A percentile compares a stretch with the other conserved stretches of the same genome.
phyloP scores from a whole-genome alignment of 129 eudicot genomes.

The Solidago caesia region DNA sequence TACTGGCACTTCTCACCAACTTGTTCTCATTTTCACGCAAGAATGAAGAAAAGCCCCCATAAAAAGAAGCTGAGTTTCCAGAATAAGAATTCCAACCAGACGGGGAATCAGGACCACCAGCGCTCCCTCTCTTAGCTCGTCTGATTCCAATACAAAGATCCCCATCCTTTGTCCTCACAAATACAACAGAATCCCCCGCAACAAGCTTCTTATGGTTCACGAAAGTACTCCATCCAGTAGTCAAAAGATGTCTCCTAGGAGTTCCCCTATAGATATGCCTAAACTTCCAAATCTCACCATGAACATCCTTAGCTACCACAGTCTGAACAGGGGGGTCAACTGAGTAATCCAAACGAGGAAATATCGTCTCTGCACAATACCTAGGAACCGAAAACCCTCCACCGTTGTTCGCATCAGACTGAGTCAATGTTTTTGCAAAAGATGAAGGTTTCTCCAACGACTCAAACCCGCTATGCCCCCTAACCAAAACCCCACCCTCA shows the following conservation, averaged over 20 bases:
- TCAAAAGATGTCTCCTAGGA: constrained; percentile 77
- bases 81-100: constrained; percentile 63
- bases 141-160: constrained; percentile 76
- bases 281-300: constrained; percentile 74
- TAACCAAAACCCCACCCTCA: constrained; percentile 31
- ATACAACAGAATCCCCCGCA: constrained; percentile 81
- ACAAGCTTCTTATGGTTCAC: constrained; percentile 75
- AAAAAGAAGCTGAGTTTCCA: constrained; percentile 44
- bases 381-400: constrained; percentile 86
- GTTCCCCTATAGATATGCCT: constrained; percentile 84
- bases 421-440: constrained; percentile 72
- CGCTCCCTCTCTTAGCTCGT: constrained; percentile 63
- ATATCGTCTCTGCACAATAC: constrained; percentile 79
- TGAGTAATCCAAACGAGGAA: constrained; percentile 69
- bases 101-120: constrained; percentile 44
- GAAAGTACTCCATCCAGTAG: constrained; percentile 85
- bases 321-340: constrained; percentile 80
- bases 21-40: constrained; percentile 63
- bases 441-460: constrained; percentile 53
- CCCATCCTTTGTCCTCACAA: constrained; percentile 71
- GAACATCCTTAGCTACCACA: constrained; percentile 67
- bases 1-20: constrained; percentile 38
- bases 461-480: constrained; percentile 28
- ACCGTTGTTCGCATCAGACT: constrained; percentile 85
- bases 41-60: constrained; percentile 50